Conservation (phyloP, 2,329 filamentous ascomycete species). For the Paecilomyces sp. region DNA sequence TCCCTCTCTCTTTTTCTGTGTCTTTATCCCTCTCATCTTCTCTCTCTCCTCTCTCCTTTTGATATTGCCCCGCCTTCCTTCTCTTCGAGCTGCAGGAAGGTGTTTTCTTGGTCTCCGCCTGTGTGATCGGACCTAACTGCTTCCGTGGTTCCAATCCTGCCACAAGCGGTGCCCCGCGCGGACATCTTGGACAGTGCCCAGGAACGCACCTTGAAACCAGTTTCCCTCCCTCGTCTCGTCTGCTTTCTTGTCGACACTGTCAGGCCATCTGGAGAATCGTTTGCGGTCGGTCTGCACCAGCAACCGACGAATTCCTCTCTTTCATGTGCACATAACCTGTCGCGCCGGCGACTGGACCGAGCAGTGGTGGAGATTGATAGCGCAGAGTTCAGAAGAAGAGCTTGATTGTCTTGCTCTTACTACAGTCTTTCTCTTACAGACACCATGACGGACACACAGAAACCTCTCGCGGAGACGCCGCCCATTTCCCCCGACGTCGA, state of each 20-base stretch:
- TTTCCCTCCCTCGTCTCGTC: not conserved
- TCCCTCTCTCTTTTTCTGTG: not conserved
- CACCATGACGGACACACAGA: not conserved
- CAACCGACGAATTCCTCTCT: not conserved
- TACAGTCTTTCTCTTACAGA: not conserved
- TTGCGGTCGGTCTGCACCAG: not conserved
- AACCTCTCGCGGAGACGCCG: constrained; percentile 10
- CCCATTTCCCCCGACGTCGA: constrained; percentile 13
- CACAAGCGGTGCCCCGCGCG: not conserved
- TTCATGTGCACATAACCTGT: not conserved
- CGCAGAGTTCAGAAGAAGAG: not conserved
- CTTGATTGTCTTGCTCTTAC: not conserved
- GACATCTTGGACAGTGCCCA: not conserved
- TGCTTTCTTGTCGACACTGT: not conserved
- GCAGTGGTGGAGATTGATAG: not conserved
- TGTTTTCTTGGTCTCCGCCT: not conserved
- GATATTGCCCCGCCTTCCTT: not conserved
- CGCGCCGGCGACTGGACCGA: not conserved
- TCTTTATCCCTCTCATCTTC: not conserved
- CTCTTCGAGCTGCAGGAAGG: not conserved
- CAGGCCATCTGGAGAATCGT: not conserved
- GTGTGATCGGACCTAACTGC: not conserved
- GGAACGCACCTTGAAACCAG: not conserved
- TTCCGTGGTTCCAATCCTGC: not conserved
- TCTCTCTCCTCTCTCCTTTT: not conserved